Percentiles rank a stretch among this genome's conserved stretches.
Conservation (phyloP, 495 filamentous ascomycete genomes). For the Parachaetomium inaequale region DNA sequence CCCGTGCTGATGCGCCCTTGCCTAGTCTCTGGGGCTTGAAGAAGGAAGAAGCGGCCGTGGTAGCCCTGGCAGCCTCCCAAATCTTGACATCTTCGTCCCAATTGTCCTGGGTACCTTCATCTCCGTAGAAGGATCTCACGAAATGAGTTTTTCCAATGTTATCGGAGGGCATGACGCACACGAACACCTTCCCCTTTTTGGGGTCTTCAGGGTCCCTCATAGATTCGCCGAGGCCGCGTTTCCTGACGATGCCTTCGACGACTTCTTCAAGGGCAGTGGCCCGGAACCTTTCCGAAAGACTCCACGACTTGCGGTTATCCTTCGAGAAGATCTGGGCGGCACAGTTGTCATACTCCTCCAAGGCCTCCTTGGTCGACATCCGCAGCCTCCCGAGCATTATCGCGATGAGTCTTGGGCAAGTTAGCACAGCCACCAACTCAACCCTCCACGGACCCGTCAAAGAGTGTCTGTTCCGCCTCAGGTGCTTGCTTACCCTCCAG, state of each 20-base stretch:
- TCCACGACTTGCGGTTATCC: slow-evolving; percentile 24
- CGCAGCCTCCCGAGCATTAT: slow-evolving; percentile 37
- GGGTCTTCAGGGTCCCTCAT: slow-evolving; percentile 17
- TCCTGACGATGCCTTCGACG: slow-evolving; percentile 15
- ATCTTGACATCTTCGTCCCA: slow-evolving; percentile 22
- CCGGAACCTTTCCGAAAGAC: slow-evolving; percentile 9
- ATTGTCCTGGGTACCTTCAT: background rate
- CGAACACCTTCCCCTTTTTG: slow-evolving; percentile 15
- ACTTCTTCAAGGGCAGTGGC: slow-evolving; percentile 15
- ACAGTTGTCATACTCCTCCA: slow-evolving; percentile 28
- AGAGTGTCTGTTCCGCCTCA: background rate
- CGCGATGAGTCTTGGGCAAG: slow-evolving; percentile 28
- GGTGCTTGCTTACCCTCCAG: slow-evolving; percentile 33
- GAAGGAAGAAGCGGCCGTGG: slow-evolving; percentile 30
- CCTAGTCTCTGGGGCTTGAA: slow-evolving; percentile 25
- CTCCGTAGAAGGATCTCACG: slow-evolving; percentile 8
- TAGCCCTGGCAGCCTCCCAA: slow-evolving; percentile 33
- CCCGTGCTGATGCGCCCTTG: background rate
- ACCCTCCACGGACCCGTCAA: background rate
- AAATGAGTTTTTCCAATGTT: background rate
- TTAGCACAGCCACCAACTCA: background rate
- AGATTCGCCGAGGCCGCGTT: background rate
- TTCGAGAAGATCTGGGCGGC: slow-evolving; percentile 29
- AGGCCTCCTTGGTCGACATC: slow-evolving; percentile 33
- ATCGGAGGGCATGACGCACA: slow-evolving; percentile 20